Evolutionary conservation across 768 basidiomycete species (phyloP).

Genomic region (Pisolithus marmoratus): DNA sequence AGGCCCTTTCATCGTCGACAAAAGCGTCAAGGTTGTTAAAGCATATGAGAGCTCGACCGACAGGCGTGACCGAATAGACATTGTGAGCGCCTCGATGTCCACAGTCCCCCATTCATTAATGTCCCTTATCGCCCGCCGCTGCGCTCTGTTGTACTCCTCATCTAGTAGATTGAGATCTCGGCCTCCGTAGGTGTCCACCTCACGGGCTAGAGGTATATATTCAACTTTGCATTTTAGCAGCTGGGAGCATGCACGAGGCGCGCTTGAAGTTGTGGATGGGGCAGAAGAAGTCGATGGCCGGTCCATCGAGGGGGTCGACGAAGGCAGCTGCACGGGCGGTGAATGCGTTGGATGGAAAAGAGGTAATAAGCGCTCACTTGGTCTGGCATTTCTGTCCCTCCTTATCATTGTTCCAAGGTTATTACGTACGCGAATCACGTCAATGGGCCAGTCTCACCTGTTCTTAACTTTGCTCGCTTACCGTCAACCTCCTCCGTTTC

Average conservation of each 20-base stretch:
- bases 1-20: slow-evolving; percentile 72
- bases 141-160: slow-evolving; percentile 47
- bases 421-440: slow-evolving; percentile 20
- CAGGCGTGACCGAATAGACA: slow-evolving; percentile 86
- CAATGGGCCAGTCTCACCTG: slow-evolving; percentile 43
- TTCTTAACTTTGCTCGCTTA: slow-evolving; percentile 71
- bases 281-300: slow-evolving; percentile 19
- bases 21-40: slow-evolving; percentile 76
- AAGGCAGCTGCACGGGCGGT: slow-evolving; percentile 9
- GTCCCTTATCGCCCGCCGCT: slow-evolving; percentile 57
- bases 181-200: slow-evolving; percentile 73
- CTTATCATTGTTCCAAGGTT: slow-evolving; percentile 22
- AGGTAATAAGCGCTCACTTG: slow-evolving; percentile 32
- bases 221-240: slow-evolving; percentile 77
- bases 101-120: slow-evolving; percentile 84
- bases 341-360: slow-evolving; percentile 12
- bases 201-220: slow-evolving; percentile 77
- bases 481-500: slow-evolving; percentile 58
- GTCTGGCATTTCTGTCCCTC: slow-evolving; percentile 44
- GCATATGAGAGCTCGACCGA: slow-evolving; percentile 85
- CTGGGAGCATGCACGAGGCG: slow-evolving; percentile 40
- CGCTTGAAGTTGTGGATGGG: slow-evolving; percentile 23
- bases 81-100: slow-evolving; percentile 89
- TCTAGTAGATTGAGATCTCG: slow-evolving; percentile 69
- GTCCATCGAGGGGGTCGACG: slow-evolving; percentile 16